Percentiles rank a stretch among this genome's conserved stretches.
Conservation (phyloP, 805 yeast genomes). For the Komagataella kurtzmanii region DNA sequence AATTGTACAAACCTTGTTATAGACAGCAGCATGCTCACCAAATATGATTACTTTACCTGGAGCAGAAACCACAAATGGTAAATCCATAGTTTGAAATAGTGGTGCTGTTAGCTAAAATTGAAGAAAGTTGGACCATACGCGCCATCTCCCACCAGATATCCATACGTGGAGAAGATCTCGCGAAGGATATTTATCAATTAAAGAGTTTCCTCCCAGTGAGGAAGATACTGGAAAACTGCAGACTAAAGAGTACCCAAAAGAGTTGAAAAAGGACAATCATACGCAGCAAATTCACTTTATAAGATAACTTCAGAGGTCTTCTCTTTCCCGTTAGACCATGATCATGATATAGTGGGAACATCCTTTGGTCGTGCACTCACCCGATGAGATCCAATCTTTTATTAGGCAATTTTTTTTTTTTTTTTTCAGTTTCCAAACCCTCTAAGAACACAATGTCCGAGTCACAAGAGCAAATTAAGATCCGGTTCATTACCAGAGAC, state of each 20-base stretch:
- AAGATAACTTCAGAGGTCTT: no score
- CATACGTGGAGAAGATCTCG: background rate
- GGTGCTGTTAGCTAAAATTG: background rate
- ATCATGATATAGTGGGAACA: no score
- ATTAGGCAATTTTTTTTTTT: background rate
- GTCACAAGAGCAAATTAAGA: conserved; percentile 41
- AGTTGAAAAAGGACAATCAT: background rate
- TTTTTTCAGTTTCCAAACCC: background rate
- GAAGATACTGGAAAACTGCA: background rate
- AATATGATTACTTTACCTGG: conserved; percentile 95
- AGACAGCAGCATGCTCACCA: conserved; percentile 96
- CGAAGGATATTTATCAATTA: background rate
- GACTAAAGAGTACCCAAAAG: background rate
- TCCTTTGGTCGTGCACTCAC: background rate
- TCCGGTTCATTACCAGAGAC: conserved; percentile 79
- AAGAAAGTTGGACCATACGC: conserved; percentile 9
- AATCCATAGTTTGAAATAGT: background rate
- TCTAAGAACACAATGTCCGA: background rate
- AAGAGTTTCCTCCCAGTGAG: background rate
- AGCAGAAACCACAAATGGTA: conserved; percentile 71
- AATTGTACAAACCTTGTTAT: conserved; percentile 37
- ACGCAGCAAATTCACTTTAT: background rate
- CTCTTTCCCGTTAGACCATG: background rate
- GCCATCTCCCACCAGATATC: background rate
- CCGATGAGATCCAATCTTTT: background rate